Conservation (phyloP, 441 rosid genomes). For the Pelargonium myrrhifolium region DNA sequence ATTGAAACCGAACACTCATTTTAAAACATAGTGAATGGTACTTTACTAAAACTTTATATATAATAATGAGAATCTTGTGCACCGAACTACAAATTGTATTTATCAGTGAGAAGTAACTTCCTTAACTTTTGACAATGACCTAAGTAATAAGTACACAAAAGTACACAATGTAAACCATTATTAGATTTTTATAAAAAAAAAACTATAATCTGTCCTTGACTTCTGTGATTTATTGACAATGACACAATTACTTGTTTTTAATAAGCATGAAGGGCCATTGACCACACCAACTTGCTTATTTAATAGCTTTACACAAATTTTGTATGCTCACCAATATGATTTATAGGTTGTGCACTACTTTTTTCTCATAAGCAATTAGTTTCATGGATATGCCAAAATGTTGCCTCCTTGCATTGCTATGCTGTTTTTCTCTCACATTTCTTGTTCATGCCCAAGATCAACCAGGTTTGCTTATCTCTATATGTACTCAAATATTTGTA, state of each 20-base stretch:
- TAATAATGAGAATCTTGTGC: too few relatives aligned
- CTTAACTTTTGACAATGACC: too few relatives aligned
- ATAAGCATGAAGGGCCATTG: not conserved
- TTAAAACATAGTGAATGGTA: too few relatives aligned
- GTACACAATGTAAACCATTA: too few relatives aligned
- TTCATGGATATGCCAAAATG: slow-evolving; percentile 10
- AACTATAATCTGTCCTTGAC: not conserved
- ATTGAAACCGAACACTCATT: too few relatives aligned
- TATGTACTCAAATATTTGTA: not conserved
- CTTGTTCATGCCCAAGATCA: slow-evolving; percentile 16
- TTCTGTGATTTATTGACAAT: not conserved
- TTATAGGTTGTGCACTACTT: not conserved
- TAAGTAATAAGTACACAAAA: too few relatives aligned
- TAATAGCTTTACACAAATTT: not conserved
- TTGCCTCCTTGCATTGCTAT: slow-evolving; percentile 2
- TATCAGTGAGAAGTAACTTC: too few relatives aligned
- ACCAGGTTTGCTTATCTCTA: slow-evolving; percentile 7
- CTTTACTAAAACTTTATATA: too few relatives aligned
- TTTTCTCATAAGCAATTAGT: not conserved
- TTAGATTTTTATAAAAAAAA: not conserved
- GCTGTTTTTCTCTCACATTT: slow-evolving; percentile 5
- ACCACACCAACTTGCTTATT: not conserved
- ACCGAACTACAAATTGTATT: too few relatives aligned
- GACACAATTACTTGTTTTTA: not conserved
- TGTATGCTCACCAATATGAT: not conserved